phyloP scores from a whole-genome alignment of 1,284 basidiomycete species.

The Apiotrichum brassicae region DNA sequence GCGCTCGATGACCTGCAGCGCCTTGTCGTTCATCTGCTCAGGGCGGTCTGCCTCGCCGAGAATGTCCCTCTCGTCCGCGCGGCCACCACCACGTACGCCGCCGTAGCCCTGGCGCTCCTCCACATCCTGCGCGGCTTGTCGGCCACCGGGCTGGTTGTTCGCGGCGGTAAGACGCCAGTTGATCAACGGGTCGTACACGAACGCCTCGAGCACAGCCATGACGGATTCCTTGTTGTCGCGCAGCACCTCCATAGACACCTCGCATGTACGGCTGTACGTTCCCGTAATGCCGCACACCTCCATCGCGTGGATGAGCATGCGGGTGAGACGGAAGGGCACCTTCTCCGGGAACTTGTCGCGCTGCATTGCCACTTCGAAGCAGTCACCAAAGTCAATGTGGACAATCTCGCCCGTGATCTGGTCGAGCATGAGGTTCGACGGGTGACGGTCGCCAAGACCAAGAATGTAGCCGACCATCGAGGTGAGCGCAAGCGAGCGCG shows the following conservation, averaged over 20 bases:
- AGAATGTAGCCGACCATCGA: constrained; percentile 98
- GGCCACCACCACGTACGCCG: constrained; percentile 9
- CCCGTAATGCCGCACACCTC: constrained; percentile 98
- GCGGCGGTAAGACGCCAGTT: constrained; percentile 52
- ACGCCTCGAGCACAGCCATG: constrained; percentile 91
- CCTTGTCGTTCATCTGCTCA: constrained; percentile 84
- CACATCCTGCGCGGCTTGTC: constrained; percentile 18
- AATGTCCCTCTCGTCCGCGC: constrained; percentile 48
- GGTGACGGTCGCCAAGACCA: constrained; percentile 96
- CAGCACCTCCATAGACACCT: constrained; percentile 94
- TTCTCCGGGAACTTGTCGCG: constrained; percentile 99
- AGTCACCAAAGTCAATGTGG: constrained; percentile 95
- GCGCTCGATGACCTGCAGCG: constrained; percentile 82
- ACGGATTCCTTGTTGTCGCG: constrained; percentile 96
- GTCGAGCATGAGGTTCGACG: constrained; percentile 90
- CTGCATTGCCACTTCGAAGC: constrained; percentile 90
- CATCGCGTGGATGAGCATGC: constrained; percentile 99
- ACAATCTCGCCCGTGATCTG: constrained; percentile 91
- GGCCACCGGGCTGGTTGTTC: constrained; percentile 42
- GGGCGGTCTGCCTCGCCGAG: constrained; percentile 49
- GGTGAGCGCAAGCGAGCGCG: constrained; percentile 88
- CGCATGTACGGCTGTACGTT: constrained; percentile 91
- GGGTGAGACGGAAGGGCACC: constrained; percentile 94
- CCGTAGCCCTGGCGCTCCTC: constrained; percentile 16
- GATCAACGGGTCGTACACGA: constrained; percentile 57